phyloP scores from a whole-genome alignment of 345 rosid genomes.

The Hibiscus mutabilis region DNA sequence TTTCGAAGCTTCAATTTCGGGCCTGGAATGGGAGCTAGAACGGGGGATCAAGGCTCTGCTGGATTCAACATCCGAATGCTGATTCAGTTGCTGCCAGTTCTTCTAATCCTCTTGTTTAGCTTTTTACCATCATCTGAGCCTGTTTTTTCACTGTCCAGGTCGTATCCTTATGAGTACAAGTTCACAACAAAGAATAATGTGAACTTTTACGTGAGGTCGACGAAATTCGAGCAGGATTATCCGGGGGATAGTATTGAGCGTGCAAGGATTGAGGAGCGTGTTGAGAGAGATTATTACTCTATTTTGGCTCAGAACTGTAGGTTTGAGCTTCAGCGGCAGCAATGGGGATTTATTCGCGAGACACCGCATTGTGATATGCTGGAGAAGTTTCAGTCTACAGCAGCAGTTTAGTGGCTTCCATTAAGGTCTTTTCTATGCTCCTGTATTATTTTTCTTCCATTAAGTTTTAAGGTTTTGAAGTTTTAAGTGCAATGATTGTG shows the following conservation, averaged over 20 bases:
- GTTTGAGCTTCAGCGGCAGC: constrained; percentile 72
- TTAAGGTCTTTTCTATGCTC: constrained; percentile 31
- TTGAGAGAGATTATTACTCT: constrained; percentile 74
- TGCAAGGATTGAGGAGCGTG: constrained; percentile 40
- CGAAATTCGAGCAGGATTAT: constrained; percentile 74
- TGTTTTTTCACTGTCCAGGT: constrained; percentile 52
- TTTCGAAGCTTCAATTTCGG: constrained; percentile 72
- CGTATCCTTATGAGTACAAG: constrained; percentile 74
- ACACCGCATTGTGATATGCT: constrained; percentile 85
- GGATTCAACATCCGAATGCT: constrained; percentile 64
- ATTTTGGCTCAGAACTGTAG: constrained; percentile 73
- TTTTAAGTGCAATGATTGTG: not conserved
- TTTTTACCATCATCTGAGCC: constrained; percentile 84
- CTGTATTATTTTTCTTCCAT: not conserved
- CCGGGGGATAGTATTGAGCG: constrained; percentile 44
- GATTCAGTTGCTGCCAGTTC: constrained; percentile 74
- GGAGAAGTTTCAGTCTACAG: constrained; percentile 39
- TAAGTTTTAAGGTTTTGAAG: constrained; percentile 22
- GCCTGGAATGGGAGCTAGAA: constrained; percentile 50
- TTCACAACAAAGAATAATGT: constrained; percentile 63
- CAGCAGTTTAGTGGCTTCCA: constrained; percentile 35
- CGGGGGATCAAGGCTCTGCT: constrained; percentile 42
- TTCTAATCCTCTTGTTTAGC: constrained; percentile 60
- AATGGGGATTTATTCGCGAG: constrained; percentile 83
- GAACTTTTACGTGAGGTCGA: constrained; percentile 70